phyloP scores from a whole-genome alignment of 208 protist species.

The Perkinsela sp. region DNA sequence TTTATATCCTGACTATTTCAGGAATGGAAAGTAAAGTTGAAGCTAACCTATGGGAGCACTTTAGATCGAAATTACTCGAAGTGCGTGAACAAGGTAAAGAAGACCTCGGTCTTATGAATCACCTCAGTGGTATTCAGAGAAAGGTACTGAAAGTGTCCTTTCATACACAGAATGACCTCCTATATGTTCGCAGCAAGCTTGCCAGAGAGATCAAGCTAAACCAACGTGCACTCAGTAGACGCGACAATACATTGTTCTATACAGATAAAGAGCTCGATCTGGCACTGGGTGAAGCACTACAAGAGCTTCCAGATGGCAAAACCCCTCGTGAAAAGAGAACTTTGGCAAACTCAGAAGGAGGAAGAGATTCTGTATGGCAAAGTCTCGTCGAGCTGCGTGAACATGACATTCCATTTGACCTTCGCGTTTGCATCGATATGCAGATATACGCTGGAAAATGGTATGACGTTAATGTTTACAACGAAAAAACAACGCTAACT shows the following conservation, averaged over 20 bases:
- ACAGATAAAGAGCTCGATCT: neutral
- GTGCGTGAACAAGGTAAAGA: slow-evolving; percentile 67
- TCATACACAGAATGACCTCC: slow-evolving; percentile 67
- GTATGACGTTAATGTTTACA: slow-evolving; percentile 68
- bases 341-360: slow-evolving; percentile 10
- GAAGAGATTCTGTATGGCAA: slow-evolving; percentile 10
- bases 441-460: slow-evolving; percentile 76
- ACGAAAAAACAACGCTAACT: slow-evolving; percentile 24
- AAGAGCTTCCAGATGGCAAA: neutral
- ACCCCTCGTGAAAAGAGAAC: slow-evolving; percentile 1
- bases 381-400: slow-evolving; percentile 88
- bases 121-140: slow-evolving; percentile 71
- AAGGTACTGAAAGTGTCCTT: slow-evolving; percentile 79
- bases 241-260: slow-evolving; percentile 1
- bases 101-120: slow-evolving; percentile 82
- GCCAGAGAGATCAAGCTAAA: slow-evolving; percentile 51
- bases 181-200: slow-evolving; percentile 43
- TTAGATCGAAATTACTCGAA: slow-evolving; percentile 41
- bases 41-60: slow-evolving; percentile 56
- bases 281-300: neutral
- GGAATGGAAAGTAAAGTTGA: slow-evolving; percentile 76
- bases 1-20: slow-evolving; percentile 28
- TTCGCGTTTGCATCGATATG: slow-evolving; percentile 84
- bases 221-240: slow-evolving; percentile 7
- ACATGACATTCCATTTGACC: slow-evolving; percentile 95